These are phyloP conservation scores for Calonectria henricotiae DNA, from an alignment of 2,329 filamentous ascomycete species.

Conservation along the genomic window DNA sequence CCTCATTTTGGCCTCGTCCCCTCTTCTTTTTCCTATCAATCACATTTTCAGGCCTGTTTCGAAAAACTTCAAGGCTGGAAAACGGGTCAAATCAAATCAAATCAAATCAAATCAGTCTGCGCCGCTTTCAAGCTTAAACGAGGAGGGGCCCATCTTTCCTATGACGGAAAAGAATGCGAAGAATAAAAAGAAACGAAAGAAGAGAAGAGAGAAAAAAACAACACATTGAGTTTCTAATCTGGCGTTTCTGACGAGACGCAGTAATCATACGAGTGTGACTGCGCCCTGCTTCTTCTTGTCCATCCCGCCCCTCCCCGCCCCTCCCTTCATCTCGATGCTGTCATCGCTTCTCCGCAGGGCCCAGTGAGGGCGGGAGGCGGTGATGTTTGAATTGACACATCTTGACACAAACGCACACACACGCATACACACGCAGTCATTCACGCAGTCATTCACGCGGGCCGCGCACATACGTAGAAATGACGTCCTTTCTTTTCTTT, in stretches of 20 bases:
- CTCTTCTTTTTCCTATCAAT: background rate
- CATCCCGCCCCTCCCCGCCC: no score
- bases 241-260: slow-evolving; percentile 14
- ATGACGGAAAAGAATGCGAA: slow-evolving; percentile 12
- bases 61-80: background rate
- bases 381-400: background rate
- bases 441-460: background rate
- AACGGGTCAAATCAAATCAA: background rate
- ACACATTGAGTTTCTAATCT: background rate
- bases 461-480: background rate
- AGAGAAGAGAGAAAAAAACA: background rate
- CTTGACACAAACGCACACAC: background rate
- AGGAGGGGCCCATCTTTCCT: slow-evolving; percentile 9
- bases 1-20: background rate
- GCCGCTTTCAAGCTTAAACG: slow-evolving; percentile 19
- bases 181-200: slow-evolving; percentile 13
- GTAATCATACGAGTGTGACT: slow-evolving; percentile 3
- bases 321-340: background rate
- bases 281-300: slow-evolving; percentile 2
- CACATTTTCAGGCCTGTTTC: slow-evolving; percentile 2
- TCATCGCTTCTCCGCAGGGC: no score
- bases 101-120: background rate
- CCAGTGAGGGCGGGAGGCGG: no score
- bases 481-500: background rate
- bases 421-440: no score